A percentile compares a stretch with the other conserved stretches of the same genome.
These are phyloP conservation scores for Cordia subcordata DNA, from an alignment of 257 asterid species.

Conservation along the genomic window DNA sequence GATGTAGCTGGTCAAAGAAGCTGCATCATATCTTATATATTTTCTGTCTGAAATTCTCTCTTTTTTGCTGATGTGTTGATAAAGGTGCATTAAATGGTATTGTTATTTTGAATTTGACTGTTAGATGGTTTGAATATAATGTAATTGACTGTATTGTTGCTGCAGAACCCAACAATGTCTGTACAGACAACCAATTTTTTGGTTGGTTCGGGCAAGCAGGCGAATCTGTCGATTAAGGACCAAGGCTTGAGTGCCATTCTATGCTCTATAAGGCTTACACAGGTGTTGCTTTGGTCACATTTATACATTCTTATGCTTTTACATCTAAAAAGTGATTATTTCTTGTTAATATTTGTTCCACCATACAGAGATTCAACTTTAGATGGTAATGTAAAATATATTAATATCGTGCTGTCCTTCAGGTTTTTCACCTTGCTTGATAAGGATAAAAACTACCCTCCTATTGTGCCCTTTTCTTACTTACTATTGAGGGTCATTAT, in stretches of 20 bases:
- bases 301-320: not conserved
- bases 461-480: too few relatives aligned
- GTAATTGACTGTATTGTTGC: not conserved
- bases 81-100: not conserved
- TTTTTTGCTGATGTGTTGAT: not conserved
- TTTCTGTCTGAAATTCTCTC: not conserved
- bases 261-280: slow-evolving; percentile 54
- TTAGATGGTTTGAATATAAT: slow-evolving; percentile 9
- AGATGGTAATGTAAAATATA: too few relatives aligned
- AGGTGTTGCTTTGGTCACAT: slow-evolving; percentile 33
- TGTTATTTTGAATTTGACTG: not conserved
- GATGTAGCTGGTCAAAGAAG: not conserved
- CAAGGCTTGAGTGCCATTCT: slow-evolving; percentile 40
- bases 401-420: too few relatives aligned
- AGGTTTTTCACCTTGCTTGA: too few relatives aligned
- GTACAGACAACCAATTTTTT: slow-evolving; percentile 46
- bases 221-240: slow-evolving; percentile 60
- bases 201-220: slow-evolving; percentile 64
- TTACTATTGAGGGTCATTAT: too few relatives aligned
- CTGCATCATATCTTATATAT: too few relatives aligned
- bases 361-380: too few relatives aligned
- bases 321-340: not conserved
- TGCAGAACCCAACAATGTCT: slow-evolving; percentile 63
- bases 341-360: not conserved
- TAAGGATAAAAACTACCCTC: too few relatives aligned